phyloP scores from a whole-genome alignment of 2,329 filamentous ascomycete genomes.

The Talaromyces sp. region DNA sequence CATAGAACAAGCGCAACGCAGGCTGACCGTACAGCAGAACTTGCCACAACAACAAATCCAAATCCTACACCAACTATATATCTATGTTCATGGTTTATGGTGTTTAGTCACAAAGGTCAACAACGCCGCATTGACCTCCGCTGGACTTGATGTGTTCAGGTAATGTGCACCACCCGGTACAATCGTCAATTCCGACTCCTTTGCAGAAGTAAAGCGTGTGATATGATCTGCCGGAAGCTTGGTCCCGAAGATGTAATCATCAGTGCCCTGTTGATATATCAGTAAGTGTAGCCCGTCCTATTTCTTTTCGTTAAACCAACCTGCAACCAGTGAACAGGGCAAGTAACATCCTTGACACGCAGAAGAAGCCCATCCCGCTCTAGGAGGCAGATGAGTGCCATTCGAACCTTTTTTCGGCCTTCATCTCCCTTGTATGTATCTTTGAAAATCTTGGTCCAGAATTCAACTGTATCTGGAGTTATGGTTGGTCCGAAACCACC shows the following conservation, averaged over 20 bases:
- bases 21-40: too few relatives aligned
- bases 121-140: constrained; percentile 25
- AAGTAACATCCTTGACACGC: constrained; percentile 42
- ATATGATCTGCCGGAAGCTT: constrained; percentile 24
- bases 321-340: constrained; percentile 48
- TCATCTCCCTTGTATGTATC: constrained; percentile 46
- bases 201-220: not conserved
- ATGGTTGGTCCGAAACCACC: constrained; percentile 42
- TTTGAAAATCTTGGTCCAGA: constrained; percentile 41
- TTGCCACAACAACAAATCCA: not conserved
- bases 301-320: constrained; percentile 38
- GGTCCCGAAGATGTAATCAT: constrained; percentile 13
- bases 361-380: constrained; percentile 46
- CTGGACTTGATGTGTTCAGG: not conserved
- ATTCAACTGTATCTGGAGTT: constrained; percentile 31
- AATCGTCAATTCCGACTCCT: not conserved
- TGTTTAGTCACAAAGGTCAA: not conserved
- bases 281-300: constrained; percentile 27
- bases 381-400: constrained; percentile 46
- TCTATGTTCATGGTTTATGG: not conserved
- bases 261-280: constrained; percentile 3
- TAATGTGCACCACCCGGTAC: not conserved
- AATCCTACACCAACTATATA: not conserved
- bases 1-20: too few relatives aligned
- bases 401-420: constrained; percentile 40